These are phyloP conservation scores for Coemansia brasiliensis DNA, from an alignment of 192 early-diverging fungal species.

Conservation along the genomic window DNA sequence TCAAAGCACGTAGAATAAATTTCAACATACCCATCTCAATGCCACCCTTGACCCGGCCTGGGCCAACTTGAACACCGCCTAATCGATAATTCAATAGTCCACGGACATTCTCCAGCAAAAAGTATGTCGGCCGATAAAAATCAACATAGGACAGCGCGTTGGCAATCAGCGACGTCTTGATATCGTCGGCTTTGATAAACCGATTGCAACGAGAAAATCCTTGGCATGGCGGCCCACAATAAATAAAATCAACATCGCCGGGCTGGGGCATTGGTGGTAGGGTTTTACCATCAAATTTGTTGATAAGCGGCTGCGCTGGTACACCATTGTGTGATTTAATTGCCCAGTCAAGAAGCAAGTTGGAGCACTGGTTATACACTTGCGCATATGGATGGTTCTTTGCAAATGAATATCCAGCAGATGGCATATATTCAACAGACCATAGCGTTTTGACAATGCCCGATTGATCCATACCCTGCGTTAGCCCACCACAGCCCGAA, in stretches of 20 bases:
- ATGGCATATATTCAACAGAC: slow-evolving; percentile 63
- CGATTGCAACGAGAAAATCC: slow-evolving; percentile 67
- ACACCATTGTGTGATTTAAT: slow-evolving; percentile 55
- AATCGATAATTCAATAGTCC: slow-evolving; percentile 59
- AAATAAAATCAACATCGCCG: slow-evolving; percentile 68
- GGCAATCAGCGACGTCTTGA: slow-evolving; percentile 66
- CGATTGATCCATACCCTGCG: slow-evolving; percentile 60
- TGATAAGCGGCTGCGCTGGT: slow-evolving; percentile 23
- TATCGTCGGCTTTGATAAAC: slow-evolving; percentile 62
- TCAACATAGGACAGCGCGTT: slow-evolving; percentile 70
- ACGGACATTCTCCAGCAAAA: slow-evolving; percentile 71
- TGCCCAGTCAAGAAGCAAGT: slow-evolving; percentile 64
- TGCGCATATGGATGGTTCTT: slow-evolving; percentile 63
- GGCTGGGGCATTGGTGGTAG: slow-evolving; percentile 61
- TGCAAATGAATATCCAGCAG: slow-evolving; percentile 61
- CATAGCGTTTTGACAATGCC: slow-evolving; percentile 62
- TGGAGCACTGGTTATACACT: slow-evolving; percentile 64
- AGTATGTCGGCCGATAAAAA: slow-evolving; percentile 65
- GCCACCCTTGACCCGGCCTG: slow-evolving; percentile 53
- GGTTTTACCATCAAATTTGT: slow-evolving; percentile 41
- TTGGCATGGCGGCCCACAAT: slow-evolving; percentile 75
- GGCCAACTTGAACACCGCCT: slow-evolving; percentile 61
- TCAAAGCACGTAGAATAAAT: slow-evolving; percentile 64
- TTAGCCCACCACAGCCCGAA: slow-evolving; percentile 70
- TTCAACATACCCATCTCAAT: slow-evolving; percentile 66